phyloP scores from a whole-genome alignment of 768 basidiomycete genomes.

The Auricularia sp. region DNA sequence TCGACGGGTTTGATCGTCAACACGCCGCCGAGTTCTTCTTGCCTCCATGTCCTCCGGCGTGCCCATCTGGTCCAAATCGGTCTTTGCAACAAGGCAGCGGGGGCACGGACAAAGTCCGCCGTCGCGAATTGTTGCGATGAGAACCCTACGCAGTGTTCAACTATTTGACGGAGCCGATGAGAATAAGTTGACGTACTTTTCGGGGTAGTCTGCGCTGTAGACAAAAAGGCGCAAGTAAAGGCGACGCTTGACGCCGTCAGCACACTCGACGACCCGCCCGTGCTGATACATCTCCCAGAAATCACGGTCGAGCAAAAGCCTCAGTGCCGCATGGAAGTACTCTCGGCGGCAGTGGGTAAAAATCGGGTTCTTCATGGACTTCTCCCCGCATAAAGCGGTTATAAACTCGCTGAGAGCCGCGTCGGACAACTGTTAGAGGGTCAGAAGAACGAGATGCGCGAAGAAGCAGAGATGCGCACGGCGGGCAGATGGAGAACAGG shows the following conservation, averaged over 20 bases:
- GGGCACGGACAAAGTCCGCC: conserved; percentile 32
- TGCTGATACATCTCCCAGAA: conserved; percentile 16
- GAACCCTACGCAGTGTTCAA: too few relatives aligned
- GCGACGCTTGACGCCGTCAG: conserved; percentile 13
- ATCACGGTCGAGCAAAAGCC: conserved; percentile 9
- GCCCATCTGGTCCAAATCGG: conserved; percentile 22
- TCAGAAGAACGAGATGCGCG: too few relatives aligned
- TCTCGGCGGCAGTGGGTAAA: conserved; percentile 15
- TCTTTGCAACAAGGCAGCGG: conserved; percentile 23
- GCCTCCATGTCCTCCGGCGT: conserved; percentile 12
- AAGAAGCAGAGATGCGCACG: too few relatives aligned
- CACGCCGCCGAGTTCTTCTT: too few relatives aligned
- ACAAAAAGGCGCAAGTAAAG: conserved; percentile 16
- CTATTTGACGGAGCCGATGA: too few relatives aligned
- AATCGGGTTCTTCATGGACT: not conserved
- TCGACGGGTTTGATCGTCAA: not conserved
- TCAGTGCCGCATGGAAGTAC: conserved; percentile 15
- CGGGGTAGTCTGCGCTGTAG: conserved; percentile 21
- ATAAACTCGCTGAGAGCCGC: conserved; percentile 11
- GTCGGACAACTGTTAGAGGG: too few relatives aligned
- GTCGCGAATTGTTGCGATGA: conserved; percentile 28
- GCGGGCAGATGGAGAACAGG: conserved; percentile 1
- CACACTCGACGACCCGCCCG: conserved; percentile 13
- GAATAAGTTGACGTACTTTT: too few relatives aligned
- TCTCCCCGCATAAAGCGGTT: not conserved